These are phyloP conservation scores for Aspergillus sergii DNA, from an alignment of 2,329 filamentous ascomycete species.

Conservation along the genomic window DNA sequence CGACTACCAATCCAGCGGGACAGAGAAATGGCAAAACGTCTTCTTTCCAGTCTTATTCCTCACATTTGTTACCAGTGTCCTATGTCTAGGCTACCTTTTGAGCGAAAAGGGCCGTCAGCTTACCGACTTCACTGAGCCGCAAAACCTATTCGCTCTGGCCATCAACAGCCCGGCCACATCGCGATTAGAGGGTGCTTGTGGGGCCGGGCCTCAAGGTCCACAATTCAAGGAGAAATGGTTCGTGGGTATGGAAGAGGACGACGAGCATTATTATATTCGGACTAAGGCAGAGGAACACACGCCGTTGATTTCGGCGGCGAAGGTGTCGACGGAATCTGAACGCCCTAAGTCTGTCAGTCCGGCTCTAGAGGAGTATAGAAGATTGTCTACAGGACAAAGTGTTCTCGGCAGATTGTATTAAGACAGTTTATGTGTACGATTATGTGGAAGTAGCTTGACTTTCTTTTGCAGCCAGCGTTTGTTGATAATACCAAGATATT, in stretches of 20 bases:
- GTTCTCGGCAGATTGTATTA: slow-evolving; percentile 32
- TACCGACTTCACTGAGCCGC: slow-evolving; percentile 77
- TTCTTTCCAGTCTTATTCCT: slow-evolving; percentile 69
- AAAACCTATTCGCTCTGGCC: slow-evolving; percentile 72
- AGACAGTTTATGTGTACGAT: background rate
- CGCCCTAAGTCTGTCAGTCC: slow-evolving; percentile 30
- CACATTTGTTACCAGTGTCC: slow-evolving; percentile 68
- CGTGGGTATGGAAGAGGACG: slow-evolving; percentile 49
- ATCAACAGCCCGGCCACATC: slow-evolving; percentile 64
- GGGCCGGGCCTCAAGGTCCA: slow-evolving; percentile 55
- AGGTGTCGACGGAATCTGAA: slow-evolving; percentile 21
- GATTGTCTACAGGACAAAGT: slow-evolving; percentile 31
- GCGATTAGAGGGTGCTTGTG: slow-evolving; percentile 58
- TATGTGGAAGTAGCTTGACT: too few relatives aligned
- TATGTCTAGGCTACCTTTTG: slow-evolving; percentile 67
- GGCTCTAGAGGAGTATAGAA: slow-evolving; percentile 37
- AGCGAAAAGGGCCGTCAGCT: slow-evolving; percentile 61
- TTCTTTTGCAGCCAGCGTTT: too few relatives aligned
- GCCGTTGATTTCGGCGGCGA: background rate
- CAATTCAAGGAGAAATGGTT: slow-evolving; percentile 52
- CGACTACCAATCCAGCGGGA: slow-evolving; percentile 70
- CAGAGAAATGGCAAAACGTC: slow-evolving; percentile 60
- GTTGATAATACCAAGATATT: background rate
- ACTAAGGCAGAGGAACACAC: slow-evolving; percentile 29
- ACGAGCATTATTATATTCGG: slow-evolving; percentile 56